A percentile compares a stretch with the other conserved stretches of the same genome.
These are phyloP conservation scores for Zostera marina DNA, from an alignment of 116 monocot genomes.

Conservation along the genomic window DNA sequence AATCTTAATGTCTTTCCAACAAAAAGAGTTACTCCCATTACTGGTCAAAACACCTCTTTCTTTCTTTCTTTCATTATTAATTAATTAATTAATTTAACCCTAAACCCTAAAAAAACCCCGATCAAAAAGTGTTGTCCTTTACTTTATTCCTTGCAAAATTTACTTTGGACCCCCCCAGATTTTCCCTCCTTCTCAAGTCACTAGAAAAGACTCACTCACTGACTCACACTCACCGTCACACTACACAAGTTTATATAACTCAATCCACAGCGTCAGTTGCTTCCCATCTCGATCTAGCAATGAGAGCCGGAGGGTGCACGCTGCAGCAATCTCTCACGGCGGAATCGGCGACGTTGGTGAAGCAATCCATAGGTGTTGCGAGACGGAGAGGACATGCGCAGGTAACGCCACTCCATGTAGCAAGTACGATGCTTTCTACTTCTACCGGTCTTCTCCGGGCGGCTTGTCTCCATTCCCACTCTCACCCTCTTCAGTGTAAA, in stretches of 20 bases:
- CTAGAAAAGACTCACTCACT: conserved; percentile 42
- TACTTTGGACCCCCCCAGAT: conserved; percentile 35
- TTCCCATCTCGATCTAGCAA: conserved; percentile 1
- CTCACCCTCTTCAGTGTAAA: conserved; percentile 79
- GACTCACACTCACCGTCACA: neutral
- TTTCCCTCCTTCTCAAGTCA: conserved; percentile 53
- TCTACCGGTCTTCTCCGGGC: conserved; percentile 49
- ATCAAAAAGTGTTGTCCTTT: no score
- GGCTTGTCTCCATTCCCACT: conserved; percentile 64
- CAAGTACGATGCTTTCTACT: conserved; percentile 66
- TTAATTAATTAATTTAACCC: neutral
- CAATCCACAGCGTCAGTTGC: no score
- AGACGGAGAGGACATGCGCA: conserved; percentile 65
- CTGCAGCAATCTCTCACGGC: conserved; percentile 52
- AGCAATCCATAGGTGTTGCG: conserved; percentile 57
- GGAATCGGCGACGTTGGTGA: conserved; percentile 37
- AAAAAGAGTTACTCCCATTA: neutral
- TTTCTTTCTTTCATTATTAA: neutral
- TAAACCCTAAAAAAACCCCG: neutral
- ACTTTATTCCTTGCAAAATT: conserved; percentile 24
- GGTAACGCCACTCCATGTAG: conserved; percentile 79
- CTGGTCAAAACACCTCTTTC: conserved; percentile 1
- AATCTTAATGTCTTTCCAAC: neutral
- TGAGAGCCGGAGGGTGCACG: conserved; percentile 69
- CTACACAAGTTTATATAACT: no score